Base-by-base conservation (phyloP, 371 early-diverging fungal species). In the Entomophthora muscae region DNA sequence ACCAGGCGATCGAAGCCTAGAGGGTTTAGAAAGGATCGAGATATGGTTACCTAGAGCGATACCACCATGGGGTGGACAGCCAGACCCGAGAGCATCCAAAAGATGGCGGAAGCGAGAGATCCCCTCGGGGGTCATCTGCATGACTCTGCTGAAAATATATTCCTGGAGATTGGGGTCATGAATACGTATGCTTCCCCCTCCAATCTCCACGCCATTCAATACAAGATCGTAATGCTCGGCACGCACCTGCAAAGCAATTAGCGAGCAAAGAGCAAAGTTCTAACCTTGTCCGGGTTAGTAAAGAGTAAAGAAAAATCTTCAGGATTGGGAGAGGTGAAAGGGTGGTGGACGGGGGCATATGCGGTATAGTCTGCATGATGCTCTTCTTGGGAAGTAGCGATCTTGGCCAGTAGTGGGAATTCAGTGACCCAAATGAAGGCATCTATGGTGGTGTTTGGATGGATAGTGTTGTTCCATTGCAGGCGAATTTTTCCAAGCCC, bases 21-120 rank as follows among this genome's bases (percentile, higher is more conserved):
- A 53, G 32, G 23, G 12, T 17, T 24, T 33, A 32, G 12, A 17
- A 28, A 52, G n/a, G n/a, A 53, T 53, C 32, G 22, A 1, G 12
- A 61, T 28, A 30, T 12, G 31, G 54, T 59, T 72, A 78, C 78
- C 93, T 61, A 94, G 69, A 0, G 95, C 92, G 61, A 91, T 82
- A 2, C 92, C 95, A 23, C 90, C 93, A 66, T 94, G 95, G 13
- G 93, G 92, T 2, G 95, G 93, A 71, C 92, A 91, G 0, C 92
- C 95, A 30, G 76, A 81, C 22, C 82, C 80, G 17, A 94, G 75
- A 0, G 90, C 91, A 61, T 83, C 81, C 53, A 92, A 72, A 64
- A 94, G 69, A 68, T 94, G 95, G 52, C 83, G 76, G 67, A 94
- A 91, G 56, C 83, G 76, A 3, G 70, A 69, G 28, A 77, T 78